Conservation (phyloP, 352 stramenopile genomes). For the Pythium volutum region DNA sequence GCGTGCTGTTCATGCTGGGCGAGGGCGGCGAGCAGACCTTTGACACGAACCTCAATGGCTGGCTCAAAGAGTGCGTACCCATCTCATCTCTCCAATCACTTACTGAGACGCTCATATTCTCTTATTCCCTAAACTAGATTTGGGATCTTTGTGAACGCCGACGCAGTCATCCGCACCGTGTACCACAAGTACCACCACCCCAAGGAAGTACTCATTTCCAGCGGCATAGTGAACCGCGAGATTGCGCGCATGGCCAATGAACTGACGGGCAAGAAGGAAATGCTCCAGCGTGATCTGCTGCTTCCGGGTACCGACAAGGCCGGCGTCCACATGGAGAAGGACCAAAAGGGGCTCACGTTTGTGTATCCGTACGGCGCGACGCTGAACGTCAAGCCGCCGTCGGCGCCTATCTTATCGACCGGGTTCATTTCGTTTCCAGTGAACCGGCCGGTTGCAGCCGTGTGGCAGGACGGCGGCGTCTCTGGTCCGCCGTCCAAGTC, state of each 20-base stretch:
- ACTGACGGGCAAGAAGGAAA: slow-evolving; percentile 65
- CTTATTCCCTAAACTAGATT: slow-evolving; percentile 34
- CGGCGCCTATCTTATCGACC: slow-evolving; percentile 82
- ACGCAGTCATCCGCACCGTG: slow-evolving; percentile 90
- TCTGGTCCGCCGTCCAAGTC: slow-evolving; percentile 58
- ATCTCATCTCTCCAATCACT: background rate
- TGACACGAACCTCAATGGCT: slow-evolving; percentile 94
- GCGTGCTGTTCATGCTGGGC: slow-evolving; percentile 87
- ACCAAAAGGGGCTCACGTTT: slow-evolving; percentile 89
- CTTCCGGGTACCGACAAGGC: slow-evolving; percentile 34
- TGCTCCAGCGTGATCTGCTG: slow-evolving; percentile 27
- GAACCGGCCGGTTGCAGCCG: slow-evolving; percentile 90
- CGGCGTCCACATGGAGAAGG: slow-evolving; percentile 59
- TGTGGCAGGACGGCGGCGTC: slow-evolving; percentile 82
- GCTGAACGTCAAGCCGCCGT: slow-evolving; percentile 91
- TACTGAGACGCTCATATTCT: background rate
- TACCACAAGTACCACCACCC: slow-evolving; percentile 98
- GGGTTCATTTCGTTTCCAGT: slow-evolving; percentile 95
- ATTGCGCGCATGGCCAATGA: slow-evolving; percentile 79
- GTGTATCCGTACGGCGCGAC: slow-evolving; percentile 95
- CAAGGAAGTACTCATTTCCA: slow-evolving; percentile 94
- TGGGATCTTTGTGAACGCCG: slow-evolving; percentile 84
- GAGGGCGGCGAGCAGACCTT: slow-evolving; percentile 90
- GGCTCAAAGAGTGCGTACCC: slow-evolving; percentile 86
- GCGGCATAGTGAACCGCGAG: slow-evolving; percentile 92